Evolutionary conservation across 2,329 filamentous ascomycete species (phyloP), one percentile per base, ranked within the genome.

Genomic region (Huntiella moniliformis): DNA sequence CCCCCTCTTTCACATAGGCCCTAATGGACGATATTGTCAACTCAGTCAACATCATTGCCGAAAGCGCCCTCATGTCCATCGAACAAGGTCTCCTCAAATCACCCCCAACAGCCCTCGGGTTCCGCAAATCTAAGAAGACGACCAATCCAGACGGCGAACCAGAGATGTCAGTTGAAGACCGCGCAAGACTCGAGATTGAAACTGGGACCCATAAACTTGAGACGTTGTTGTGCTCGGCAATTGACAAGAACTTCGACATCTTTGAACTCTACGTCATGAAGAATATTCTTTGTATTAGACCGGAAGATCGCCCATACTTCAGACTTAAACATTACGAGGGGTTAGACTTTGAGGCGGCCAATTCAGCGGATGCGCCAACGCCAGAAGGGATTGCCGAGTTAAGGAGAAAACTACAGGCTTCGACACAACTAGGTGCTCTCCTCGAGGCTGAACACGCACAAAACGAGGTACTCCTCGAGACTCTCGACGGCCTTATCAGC

Each of bases 1-100:
- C 37, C 31, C 48, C 47, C 44, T 28, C 38, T 38, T 28, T 47
- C 38, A 33, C 35, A 10, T 13, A 94, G 87, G 82, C 82, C 51
- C 75, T 98, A 37, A 81, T 98, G 57, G 91, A 98, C 73, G 88
- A 96, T 64, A 87, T 96, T 55, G 94, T 96, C 66, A 95, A 96
- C 67, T 82, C 81, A 46, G 77, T 95, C 61, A 98, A 96, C 66
- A 83, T 88, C 56, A 74, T 95, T 56, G 81, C 91, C 56, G 91
- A 93, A 63, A 81, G 81, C 60, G 87, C 85, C 45, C 78, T 94
- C 56, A 83, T 84, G 56, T 84, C 82, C 50, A 77, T 96, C 53
- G 91, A 96, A 62, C 74, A 77, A 46, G 83, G 84, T 1, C 76
- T 98, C 15, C 68, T 84, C 42, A 71, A 72, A 43, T 79, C 82